These are phyloP conservation scores for Sphaerostilbella broomeana DNA, from an alignment of 2,329 filamentous ascomycete species.

Conservation along the genomic window DNA sequence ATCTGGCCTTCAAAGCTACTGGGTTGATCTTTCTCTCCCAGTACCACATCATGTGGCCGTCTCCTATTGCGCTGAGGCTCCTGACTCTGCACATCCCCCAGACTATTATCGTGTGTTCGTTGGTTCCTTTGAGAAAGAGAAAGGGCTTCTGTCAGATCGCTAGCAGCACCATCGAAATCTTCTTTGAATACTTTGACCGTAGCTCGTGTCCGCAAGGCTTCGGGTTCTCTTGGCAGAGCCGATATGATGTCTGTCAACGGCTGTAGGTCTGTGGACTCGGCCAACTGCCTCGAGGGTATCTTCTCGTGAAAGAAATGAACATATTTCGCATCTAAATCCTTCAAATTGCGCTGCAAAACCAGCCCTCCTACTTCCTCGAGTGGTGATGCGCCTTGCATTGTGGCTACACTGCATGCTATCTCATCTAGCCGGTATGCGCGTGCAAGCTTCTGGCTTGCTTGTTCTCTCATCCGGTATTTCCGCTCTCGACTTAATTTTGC, in stretches of 20 bases:
- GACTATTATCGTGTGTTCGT: constrained; percentile 45
- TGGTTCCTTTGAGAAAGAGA: constrained; percentile 44
- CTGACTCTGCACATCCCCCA: constrained; percentile 44
- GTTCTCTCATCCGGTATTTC: constrained; percentile 72
- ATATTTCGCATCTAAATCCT: constrained; percentile 69
- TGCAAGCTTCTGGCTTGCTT: constrained; percentile 70
- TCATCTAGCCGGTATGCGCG: constrained; percentile 76
- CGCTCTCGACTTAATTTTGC: constrained; percentile 68
- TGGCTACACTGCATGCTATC: constrained; percentile 74
- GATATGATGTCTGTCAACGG: constrained; percentile 62
- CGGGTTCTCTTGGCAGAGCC: constrained; percentile 55
- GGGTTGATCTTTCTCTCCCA: constrained; percentile 51
- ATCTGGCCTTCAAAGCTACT: constrained; percentile 69
- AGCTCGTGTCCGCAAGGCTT: constrained; percentile 65
- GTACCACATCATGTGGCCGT: constrained; percentile 28
- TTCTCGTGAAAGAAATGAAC: constrained; percentile 94
- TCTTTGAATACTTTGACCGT: constrained; percentile 70
- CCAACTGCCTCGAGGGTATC: constrained; percentile 69
- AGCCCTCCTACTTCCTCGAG: constrained; percentile 69
- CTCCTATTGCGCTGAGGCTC: constrained; percentile 18
- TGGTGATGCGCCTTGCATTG: constrained; percentile 73
- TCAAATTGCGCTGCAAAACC: constrained; percentile 63
- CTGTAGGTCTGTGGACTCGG: constrained; percentile 61
- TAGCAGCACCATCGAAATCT: constrained; percentile 61
- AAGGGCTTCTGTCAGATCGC: constrained; percentile 65